These are phyloP conservation scores for Fusarium luffae DNA, from an alignment of 2,329 filamentous ascomycete genomes.

Conservation along the genomic window DNA sequence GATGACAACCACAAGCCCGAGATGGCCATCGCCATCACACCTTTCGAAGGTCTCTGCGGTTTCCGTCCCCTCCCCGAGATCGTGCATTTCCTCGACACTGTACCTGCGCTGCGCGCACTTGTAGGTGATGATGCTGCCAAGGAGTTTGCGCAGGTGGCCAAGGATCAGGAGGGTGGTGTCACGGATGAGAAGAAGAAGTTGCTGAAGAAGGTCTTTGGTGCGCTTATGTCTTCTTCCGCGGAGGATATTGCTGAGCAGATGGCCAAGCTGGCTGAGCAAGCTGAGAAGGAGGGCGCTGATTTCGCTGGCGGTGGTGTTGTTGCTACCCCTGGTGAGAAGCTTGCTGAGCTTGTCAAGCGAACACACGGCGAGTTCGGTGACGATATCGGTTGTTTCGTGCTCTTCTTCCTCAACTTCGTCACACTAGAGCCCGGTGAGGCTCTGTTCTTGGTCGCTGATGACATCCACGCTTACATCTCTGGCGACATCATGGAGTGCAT, in stretches of 20 bases:
- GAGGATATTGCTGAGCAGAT: constrained; percentile 67
- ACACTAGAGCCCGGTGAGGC: constrained; percentile 89
- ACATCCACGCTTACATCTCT: constrained; percentile 94
- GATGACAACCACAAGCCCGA: constrained; percentile 99
- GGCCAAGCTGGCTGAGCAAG: constrained; percentile 76
- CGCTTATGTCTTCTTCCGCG: constrained; percentile 81
- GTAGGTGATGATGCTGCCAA: constrained; percentile 73
- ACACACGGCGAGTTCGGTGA: constrained; percentile 86
- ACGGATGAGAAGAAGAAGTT: constrained; percentile 78
- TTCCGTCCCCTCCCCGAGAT: constrained; percentile 92
- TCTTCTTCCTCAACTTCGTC: constrained; percentile 98
- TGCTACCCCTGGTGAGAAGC: constrained; percentile 74
- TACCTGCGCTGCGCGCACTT: constrained; percentile 69
- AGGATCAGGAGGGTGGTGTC: constrained; percentile 53
- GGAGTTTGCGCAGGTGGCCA: constrained; percentile 63
- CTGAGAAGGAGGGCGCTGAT: constrained; percentile 72
- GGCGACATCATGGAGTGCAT: constrained; percentile 99
- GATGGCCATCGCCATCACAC: constrained; percentile 98
- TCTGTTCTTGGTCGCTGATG: constrained; percentile 94
- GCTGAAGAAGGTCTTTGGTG: constrained; percentile 78
- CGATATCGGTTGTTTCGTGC: constrained; percentile 92
- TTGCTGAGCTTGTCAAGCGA: constrained; percentile 80
- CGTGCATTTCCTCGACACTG: constrained; percentile 77
- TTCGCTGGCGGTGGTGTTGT: constrained; percentile 80
- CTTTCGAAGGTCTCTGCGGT: constrained; percentile 95